Percentiles rank a stretch among this genome's conserved stretches.
These are phyloP conservation scores for Spencermartinsiella ligniputridi DNA, from an alignment of 1,139 yeast species.

Conservation along the genomic window DNA sequence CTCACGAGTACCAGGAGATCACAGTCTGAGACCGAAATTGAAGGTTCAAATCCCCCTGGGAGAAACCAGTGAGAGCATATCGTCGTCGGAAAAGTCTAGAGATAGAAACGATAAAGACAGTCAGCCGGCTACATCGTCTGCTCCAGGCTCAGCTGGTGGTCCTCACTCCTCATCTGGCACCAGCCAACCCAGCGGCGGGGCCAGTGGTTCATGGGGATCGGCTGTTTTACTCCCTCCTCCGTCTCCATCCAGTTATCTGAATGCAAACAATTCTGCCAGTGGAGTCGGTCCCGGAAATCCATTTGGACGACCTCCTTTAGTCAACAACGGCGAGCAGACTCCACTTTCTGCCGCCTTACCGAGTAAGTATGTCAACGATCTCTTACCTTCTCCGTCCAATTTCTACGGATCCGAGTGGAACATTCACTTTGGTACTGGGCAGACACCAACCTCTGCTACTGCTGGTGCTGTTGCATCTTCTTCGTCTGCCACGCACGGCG, in stretches of 20 bases:
- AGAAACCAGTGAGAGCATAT: slow-evolving; percentile 23
- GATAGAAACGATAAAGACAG: background rate
- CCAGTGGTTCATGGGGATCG: slow-evolving; percentile 18
- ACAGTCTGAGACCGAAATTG: slow-evolving; percentile 34
- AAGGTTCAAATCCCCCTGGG: slow-evolving; percentile 38
- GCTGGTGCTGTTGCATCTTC: slow-evolving; percentile 10
- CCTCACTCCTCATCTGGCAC: background rate
- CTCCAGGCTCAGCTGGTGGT: slow-evolving; percentile 11
- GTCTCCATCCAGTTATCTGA: slow-evolving; percentile 24
- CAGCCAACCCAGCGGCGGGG: slow-evolving; percentile 3
- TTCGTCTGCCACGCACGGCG: background rate
- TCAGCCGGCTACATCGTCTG: slow-evolving; percentile 11
- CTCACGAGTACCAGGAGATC: background rate
- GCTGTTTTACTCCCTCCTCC: slow-evolving; percentile 26
- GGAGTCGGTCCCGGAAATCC: slow-evolving; percentile 33
- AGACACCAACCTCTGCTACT: slow-evolving; percentile 14
- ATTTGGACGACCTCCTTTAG: slow-evolving; percentile 30
- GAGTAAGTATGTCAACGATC: slow-evolving; percentile 36
- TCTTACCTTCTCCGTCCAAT: slow-evolving; percentile 40
- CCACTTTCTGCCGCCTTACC: slow-evolving; percentile 40
- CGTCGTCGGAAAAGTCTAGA: slow-evolving; percentile 16
- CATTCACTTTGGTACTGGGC: slow-evolving; percentile 21
- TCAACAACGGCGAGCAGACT: slow-evolving; percentile 35
- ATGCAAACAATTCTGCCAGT: slow-evolving; percentile 10
- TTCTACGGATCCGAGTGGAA: slow-evolving; percentile 37